Percentiles rank a stretch among this genome's conserved stretches.
Conservation (phyloP, 202 grass and related monocot species). For the Cymbopogon flexuosus region DNA sequence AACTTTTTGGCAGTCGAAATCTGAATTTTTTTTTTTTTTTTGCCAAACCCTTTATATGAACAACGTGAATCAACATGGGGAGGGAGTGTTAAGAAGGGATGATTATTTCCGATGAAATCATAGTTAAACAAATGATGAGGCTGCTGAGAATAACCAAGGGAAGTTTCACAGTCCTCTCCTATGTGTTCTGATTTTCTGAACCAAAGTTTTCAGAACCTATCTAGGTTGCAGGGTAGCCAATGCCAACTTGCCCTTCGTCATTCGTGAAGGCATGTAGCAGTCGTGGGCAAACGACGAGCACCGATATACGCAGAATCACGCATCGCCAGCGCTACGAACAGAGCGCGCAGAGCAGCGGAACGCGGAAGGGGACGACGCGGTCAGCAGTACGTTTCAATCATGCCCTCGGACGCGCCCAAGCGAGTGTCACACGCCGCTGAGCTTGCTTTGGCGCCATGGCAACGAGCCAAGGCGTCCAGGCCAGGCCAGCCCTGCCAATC, state of each 20-base stretch:
- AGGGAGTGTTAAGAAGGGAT: background rate
- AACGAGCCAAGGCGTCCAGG: conserved; percentile 24
- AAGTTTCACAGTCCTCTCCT: background rate
- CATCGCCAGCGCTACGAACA: background rate
- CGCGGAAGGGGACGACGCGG: conserved; percentile 18
- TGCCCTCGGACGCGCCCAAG: conserved; percentile 31
- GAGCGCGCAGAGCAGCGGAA: background rate
- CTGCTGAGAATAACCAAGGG: background rate
- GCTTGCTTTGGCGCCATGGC: conserved; percentile 41
- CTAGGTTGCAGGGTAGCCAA: background rate
- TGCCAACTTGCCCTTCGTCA: no score
- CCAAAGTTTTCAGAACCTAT: background rate
- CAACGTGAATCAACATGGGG: background rate
- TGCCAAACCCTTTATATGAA: background rate
- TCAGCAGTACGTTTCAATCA: conserved; percentile 34
- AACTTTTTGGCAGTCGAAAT: background rate
- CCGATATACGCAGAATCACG: background rate
- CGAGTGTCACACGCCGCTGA: conserved; percentile 43
- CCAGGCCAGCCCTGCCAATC: conserved; percentile 20
- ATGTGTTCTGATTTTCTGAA: background rate
- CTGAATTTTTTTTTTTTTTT: no score
- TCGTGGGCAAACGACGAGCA: background rate
- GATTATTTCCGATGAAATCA: background rate
- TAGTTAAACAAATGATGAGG: background rate
- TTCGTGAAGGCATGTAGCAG: background rate